phyloP scores from a whole-genome alignment of 2,329 filamentous ascomycete species.

The Fusarium duplospermum region DNA sequence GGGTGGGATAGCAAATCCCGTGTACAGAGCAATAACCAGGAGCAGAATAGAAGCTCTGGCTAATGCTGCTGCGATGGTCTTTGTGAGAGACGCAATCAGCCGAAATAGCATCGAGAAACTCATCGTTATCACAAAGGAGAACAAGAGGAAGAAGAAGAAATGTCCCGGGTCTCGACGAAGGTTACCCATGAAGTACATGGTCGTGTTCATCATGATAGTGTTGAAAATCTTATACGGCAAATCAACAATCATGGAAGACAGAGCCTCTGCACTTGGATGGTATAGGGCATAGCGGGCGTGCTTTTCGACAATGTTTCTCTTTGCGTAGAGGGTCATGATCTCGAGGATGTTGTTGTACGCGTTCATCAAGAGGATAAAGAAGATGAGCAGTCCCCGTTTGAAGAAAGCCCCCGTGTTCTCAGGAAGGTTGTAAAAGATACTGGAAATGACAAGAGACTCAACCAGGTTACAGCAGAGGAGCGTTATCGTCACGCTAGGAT shows the following conservation, averaged over 20 bases:
- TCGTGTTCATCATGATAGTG: constrained; percentile 52
- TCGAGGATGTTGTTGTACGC: constrained; percentile 41
- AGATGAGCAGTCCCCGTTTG: constrained; percentile 26
- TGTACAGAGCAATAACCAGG: constrained; percentile 57
- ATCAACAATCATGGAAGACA: constrained; percentile 38
- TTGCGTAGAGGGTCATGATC: constrained; percentile 44
- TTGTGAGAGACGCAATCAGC: constrained; percentile 44
- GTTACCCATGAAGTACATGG: constrained; percentile 75
- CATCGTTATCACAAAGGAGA: constrained; percentile 66
- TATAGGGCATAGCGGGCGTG: constrained; percentile 50
- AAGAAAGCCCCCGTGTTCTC: constrained; percentile 19
- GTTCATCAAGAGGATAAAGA: constrained; percentile 39
- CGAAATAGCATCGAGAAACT: constrained; percentile 74
- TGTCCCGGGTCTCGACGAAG: constrained; percentile 66
- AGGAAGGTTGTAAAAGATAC: constrained; percentile 37
- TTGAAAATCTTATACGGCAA: constrained; percentile 42
- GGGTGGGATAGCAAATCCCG: constrained; percentile 59
- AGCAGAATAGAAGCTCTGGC: constrained; percentile 42
- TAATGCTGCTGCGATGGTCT: constrained; percentile 40
- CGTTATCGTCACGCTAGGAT: constrained; percentile 33
- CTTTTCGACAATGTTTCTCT: constrained; percentile 49
- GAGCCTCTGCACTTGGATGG: constrained; percentile 46
- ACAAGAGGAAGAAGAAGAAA: constrained; percentile 61
- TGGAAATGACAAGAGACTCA: constrained; percentile 36
- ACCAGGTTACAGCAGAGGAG: constrained; percentile 36